A percentile compares a stretch with the other conserved stretches of the same genome.
Evolutionary conservation across 1,139 yeast species (phyloP).

Genomic region (Arxiozyma bovina): DNA sequence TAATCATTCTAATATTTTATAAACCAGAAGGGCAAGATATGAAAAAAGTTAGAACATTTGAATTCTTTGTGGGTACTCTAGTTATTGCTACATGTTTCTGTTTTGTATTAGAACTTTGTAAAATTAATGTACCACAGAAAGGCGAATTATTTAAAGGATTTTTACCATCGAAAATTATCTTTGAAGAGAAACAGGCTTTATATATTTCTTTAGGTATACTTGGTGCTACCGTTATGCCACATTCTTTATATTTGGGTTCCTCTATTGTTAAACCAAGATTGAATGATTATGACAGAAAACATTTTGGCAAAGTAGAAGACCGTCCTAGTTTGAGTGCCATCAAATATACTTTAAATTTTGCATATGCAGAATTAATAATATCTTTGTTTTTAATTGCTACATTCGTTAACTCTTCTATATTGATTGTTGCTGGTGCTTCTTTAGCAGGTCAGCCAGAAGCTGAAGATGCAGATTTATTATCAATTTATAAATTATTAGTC

Average conservation of each 20-base stretch:
- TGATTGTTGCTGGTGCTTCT: slow-evolving; percentile 81
- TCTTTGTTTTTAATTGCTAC: slow-evolving; percentile 74
- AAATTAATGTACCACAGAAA: slow-evolving; percentile 51
- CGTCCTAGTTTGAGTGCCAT: slow-evolving; percentile 66
- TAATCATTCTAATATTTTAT: slow-evolving; percentile 79
- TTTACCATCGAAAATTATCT: slow-evolving; percentile 63
- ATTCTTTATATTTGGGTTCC: slow-evolving; percentile 81
- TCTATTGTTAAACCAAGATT: slow-evolving; percentile 89
- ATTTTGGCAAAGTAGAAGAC: slow-evolving; percentile 32
- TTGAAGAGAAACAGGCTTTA: slow-evolving; percentile 72
- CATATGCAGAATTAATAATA: slow-evolving; percentile 66
- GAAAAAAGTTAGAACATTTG: slow-evolving; percentile 70
- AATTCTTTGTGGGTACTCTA: slow-evolving; percentile 64
- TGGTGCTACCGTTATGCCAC: slow-evolving; percentile 99
- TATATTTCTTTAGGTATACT: slow-evolving; percentile 82
- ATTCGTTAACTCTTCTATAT: slow-evolving; percentile 75
- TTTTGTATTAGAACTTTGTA: slow-evolving; percentile 69
- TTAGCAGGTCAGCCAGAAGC: slow-evolving; percentile 60
- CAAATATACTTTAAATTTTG: slow-evolving; percentile 56
- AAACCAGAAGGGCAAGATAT: slow-evolving; percentile 66
- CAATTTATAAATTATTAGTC: slow-evolving; percentile 69
- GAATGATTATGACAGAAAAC: slow-evolving; percentile 65
- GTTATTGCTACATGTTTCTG: slow-evolving; percentile 81
- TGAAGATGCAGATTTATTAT: slow-evolving; percentile 76
- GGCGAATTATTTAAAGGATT: slow-evolving; percentile 59